Evolutionary conservation across 257 asterid species (phyloP).

Genomic region (Paraleonurus japonicus): DNA sequence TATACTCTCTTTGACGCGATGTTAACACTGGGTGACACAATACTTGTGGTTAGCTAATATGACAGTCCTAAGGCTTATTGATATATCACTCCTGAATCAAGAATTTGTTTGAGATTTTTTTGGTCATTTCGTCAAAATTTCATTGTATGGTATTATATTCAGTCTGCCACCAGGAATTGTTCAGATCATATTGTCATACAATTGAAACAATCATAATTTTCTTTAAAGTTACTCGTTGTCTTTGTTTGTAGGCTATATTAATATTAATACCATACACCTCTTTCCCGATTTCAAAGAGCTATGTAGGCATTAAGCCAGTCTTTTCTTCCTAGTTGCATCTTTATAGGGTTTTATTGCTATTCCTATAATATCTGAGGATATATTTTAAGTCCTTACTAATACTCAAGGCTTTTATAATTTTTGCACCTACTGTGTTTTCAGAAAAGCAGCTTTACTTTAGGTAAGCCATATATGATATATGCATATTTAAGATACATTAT

Average conservation of each 20-base stretch:
- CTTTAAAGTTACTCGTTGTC: not conserved
- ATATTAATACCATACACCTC: not conserved
- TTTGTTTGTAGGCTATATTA: not conserved
- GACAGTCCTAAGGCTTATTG: not conserved
- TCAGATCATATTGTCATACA: not conserved
- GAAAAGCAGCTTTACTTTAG: not conserved
- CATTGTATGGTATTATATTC: not conserved
- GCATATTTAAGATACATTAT: not conserved
- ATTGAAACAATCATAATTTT: not conserved
- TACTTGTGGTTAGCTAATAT: not conserved
- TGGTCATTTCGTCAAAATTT: not conserved
- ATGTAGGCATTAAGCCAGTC: not conserved
- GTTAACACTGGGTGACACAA: not conserved
- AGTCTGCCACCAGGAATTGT: not conserved
- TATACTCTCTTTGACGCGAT: not conserved
- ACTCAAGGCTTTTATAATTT: not conserved
- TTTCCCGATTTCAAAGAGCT: not conserved
- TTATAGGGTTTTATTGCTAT: not conserved
- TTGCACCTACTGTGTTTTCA: not conserved
- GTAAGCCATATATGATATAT: not conserved
- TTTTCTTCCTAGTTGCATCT: not conserved
- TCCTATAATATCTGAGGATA: not conserved
- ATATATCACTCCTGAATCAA: not conserved
- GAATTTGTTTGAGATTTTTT: not conserved
- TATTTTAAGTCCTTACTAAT: not conserved